Conservation (phyloP, 2,329 filamentous ascomycete species). For the Hyphodiscus sp. region DNA sequence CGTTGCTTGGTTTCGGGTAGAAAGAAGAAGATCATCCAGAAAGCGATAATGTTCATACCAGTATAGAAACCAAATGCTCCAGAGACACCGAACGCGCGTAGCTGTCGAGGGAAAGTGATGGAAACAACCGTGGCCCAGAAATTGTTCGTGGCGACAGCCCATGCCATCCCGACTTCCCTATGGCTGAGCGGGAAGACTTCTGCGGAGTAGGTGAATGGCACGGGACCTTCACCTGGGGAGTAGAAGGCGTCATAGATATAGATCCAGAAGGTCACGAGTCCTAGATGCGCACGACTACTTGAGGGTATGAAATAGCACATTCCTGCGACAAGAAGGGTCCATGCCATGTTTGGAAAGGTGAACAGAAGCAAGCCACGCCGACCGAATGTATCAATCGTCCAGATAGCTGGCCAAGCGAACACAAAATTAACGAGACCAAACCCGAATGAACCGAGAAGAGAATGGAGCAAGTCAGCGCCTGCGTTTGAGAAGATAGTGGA, state of each 20-base stretch:
- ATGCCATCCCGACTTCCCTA: conserved; percentile 57
- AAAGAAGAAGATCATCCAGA: conserved; percentile 49
- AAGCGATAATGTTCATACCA: conserved; percentile 46
- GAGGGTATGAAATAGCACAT: conserved; percentile 47
- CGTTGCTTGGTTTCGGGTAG: conserved; percentile 51
- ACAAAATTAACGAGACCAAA: conserved; percentile 60
- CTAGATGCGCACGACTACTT: conserved; percentile 38
- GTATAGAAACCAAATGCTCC: conserved; percentile 50
- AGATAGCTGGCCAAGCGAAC: conserved; percentile 52
- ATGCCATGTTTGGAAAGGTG: conserved; percentile 61
- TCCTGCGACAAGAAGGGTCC: conserved; percentile 54
- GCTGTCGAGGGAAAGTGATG: conserved; percentile 37
- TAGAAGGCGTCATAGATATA: conserved; percentile 61
- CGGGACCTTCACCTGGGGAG: conserved; percentile 55
- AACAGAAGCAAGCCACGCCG: conserved; percentile 54
- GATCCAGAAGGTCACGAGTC: conserved; percentile 51
- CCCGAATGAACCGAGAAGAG: conserved; percentile 56
- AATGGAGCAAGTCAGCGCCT: conserved; percentile 46
- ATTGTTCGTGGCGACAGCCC: conserved; percentile 54
- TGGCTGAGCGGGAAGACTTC: conserved; percentile 59
- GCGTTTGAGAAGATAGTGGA: conserved; percentile 54
- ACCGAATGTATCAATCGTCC: conserved; percentile 58
- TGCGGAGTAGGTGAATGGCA: conserved; percentile 55
- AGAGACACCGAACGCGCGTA: conserved; percentile 14
- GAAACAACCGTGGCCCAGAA: conserved; percentile 54